phyloP scores from a whole-genome alignment of 1,139 yeast species.

The Zygosaccharomyces pseudobailii region DNA sequence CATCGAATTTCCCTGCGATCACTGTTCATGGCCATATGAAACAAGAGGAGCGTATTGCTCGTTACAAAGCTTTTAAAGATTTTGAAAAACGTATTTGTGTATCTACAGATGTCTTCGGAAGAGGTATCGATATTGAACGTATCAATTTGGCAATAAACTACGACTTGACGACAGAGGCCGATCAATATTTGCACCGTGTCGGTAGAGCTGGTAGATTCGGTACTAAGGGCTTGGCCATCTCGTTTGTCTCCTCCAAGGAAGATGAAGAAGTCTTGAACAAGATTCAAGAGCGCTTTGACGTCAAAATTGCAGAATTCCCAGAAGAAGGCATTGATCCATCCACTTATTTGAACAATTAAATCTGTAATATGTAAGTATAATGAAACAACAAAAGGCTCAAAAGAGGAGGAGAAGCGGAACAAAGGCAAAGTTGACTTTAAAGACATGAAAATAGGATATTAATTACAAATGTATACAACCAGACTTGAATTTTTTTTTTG shows the following conservation, averaged over 20 bases:
- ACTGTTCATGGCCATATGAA: slow-evolving; percentile 95
- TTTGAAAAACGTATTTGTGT: slow-evolving; percentile 98
- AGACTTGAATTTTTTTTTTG: not conserved
- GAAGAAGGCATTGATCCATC: slow-evolving; percentile 98
- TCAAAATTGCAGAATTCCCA: slow-evolving; percentile 90
- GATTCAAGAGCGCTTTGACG: slow-evolving; percentile 97
- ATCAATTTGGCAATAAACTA: slow-evolving; percentile 96
- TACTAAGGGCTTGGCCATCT: slow-evolving; percentile 95
- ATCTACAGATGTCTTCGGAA: slow-evolving; percentile 96
- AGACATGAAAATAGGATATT: not conserved
- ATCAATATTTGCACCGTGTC: slow-evolving; percentile 96
- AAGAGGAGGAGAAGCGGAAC: not conserved
- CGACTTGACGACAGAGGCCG: slow-evolving; percentile 86
- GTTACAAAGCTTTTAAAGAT: slow-evolving; percentile 94
- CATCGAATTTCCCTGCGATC: slow-evolving; percentile 94
- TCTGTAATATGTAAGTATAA: slow-evolving; percentile 13
- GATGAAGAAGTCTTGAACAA: slow-evolving; percentile 88
- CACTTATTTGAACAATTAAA: slow-evolving; percentile 90
- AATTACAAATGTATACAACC: slow-evolving; percentile 4
- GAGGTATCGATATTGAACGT: slow-evolving; percentile 99
- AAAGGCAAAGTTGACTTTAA: not conserved
- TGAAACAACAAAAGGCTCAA: slow-evolving; percentile 1
- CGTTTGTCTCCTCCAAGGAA: slow-evolving; percentile 79
- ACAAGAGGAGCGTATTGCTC: slow-evolving; percentile 96
- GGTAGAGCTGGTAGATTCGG: slow-evolving; percentile 99